These are phyloP conservation scores for Aciculoconidium aculeatum DNA, from an alignment of 805 yeast genomes.

Conservation along the genomic window DNA sequence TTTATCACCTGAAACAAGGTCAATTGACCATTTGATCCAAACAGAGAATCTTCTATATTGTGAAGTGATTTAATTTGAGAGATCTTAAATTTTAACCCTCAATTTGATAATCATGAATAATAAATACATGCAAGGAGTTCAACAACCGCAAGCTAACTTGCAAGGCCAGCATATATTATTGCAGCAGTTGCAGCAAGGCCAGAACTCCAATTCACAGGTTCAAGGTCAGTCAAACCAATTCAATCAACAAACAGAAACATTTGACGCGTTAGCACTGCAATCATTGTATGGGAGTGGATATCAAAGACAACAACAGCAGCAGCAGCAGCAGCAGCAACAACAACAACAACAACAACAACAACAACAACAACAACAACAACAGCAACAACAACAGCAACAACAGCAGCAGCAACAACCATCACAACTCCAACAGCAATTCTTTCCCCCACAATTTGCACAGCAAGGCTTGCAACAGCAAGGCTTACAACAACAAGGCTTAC, in stretches of 20 bases:
- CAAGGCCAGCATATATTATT: conserved; percentile 40
- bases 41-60: too few species aligned
- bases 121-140: conserved; percentile 19
- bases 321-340: conserved; percentile 10
- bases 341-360: conserved; percentile 11
- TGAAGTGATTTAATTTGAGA: too few species aligned
- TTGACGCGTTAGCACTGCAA: neutral
- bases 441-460: conserved; percentile 14
- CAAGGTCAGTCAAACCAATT: conserved; percentile 1
- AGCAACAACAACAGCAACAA: conserved; percentile 19
- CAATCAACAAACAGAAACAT: conserved; percentile 3
- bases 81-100: too few species aligned
- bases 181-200: conserved; percentile 39
- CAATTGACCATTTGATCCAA: too few species aligned
- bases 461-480: conserved; percentile 25
- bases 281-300: conserved; percentile 3
- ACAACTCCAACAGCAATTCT: conserved; percentile 19
- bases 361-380: conserved; percentile 18
- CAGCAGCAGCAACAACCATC: conserved; percentile 21
- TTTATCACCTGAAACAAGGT: too few species aligned
- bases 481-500: conserved; percentile 24
- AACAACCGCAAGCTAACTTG: conserved; percentile 23
- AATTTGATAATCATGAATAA: too few species aligned
- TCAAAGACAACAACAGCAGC: conserved; percentile 4
- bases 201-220: conserved; percentile 7